A percentile compares a stretch with the other conserved stretches of the same genome.
phyloP scores from a whole-genome alignment of 441 rosid species.

The Oxalis stricta region DNA sequence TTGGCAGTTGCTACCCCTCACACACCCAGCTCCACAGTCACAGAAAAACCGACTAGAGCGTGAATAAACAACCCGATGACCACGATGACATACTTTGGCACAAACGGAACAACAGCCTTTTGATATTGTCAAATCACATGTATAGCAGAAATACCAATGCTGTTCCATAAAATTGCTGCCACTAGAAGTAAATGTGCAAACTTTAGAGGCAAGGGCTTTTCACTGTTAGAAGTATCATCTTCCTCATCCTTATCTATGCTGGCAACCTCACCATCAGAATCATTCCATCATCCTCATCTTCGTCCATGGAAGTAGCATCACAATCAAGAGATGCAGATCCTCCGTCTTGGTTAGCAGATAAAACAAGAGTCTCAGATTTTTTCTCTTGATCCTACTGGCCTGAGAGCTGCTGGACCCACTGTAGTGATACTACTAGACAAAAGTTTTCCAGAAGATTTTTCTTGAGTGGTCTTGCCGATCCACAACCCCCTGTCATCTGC shows the following conservation, averaged over 20 bases:
- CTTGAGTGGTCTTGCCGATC: conserved; percentile 38
- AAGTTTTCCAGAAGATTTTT: conserved; percentile 41
- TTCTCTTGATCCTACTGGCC: conserved; percentile 60
- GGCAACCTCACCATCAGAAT: conserved; percentile 99
- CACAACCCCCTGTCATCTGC: conserved; percentile 63
- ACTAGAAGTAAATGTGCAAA: conserved; percentile 98
- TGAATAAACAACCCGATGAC: conserved; percentile 99
- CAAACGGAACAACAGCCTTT: conserved; percentile 99
- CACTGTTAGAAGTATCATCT: conserved; percentile 88
- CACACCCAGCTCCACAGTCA: conserved; percentile 99
- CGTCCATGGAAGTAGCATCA: conserved; percentile 97
- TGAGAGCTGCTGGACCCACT: conserved; percentile 41
- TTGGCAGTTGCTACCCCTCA: conserved; percentile 96
- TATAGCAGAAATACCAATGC: conserved; percentile 99
- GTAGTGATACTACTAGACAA: conserved; percentile 28
- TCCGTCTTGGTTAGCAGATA: conserved; percentile 73
- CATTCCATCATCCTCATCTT: conserved; percentile 99
- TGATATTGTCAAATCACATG: conserved; percentile 95
- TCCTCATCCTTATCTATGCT: conserved; percentile 99
- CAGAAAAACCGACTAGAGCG: conserved; percentile 98
- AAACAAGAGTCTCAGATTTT: conserved; percentile 61
- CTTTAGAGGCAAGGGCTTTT: conserved; percentile 91
- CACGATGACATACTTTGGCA: conserved; percentile 99
- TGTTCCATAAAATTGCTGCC: conserved; percentile 99
- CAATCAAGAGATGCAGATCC: conserved; percentile 70